phyloP scores from a whole-genome alignment of 345 rosid genomes.

The Citrus mangshanensis region DNA sequence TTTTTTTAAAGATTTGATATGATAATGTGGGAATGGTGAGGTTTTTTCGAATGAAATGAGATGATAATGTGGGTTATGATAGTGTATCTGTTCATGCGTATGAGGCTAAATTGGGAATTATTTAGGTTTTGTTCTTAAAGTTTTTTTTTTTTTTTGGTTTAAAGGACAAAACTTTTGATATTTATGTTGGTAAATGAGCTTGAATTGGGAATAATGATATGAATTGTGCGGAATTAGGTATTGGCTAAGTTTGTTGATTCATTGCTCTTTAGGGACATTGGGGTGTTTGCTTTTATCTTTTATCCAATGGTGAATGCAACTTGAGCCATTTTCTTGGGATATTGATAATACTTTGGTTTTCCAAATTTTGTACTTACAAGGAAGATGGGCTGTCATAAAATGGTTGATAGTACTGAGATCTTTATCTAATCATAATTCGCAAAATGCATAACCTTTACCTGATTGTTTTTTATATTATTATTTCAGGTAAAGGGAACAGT shows the following conservation, averaged over 20 bases:
- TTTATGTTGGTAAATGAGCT: not conserved
- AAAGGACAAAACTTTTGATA: not conserved
- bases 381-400: not conserved
- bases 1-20: no score
- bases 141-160: not conserved
- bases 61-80: not conserved
- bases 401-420: not conserved
- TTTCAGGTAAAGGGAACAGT: conserved; percentile 85
- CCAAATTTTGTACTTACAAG: not conserved
- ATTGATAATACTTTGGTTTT: not conserved
- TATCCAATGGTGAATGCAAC: not conserved
- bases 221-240: not conserved
- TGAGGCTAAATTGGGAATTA: not conserved
- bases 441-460: not conserved
- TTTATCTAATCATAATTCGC: not conserved
- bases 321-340: not conserved
- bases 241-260: not conserved
- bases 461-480: not conserved
- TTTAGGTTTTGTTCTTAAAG: not conserved
- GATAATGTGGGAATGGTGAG: no score
- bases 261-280: not conserved
- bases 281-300: not conserved
- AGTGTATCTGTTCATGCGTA: not conserved
- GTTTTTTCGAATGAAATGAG: not conserved
- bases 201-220: not conserved